These are phyloP conservation scores for Trichosanthes truncata DNA, from an alignment of 306 rosid species.

Conservation along the genomic window DNA sequence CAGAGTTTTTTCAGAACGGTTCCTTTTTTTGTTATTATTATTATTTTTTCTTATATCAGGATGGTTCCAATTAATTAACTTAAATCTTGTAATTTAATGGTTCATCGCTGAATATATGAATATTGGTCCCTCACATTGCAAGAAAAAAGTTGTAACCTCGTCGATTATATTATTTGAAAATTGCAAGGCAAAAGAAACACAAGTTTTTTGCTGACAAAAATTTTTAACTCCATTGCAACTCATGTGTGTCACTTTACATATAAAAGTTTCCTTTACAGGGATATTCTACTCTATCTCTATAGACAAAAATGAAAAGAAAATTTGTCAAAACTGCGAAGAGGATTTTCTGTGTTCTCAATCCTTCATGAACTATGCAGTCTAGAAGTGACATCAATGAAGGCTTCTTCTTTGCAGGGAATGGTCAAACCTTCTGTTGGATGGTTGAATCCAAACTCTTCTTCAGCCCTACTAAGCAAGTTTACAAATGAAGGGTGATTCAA, in stretches of 20 bases:
- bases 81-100: background rate
- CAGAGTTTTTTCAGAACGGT: too few relatives aligned
- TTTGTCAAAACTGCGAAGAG: background rate
- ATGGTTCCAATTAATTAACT: background rate
- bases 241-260: background rate
- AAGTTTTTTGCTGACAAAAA: background rate
- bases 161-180: too few relatives aligned
- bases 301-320: background rate
- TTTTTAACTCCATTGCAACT: background rate
- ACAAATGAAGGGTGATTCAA: constrained; percentile 30
- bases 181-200: too few relatives aligned
- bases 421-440: constrained; percentile 35
- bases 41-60: too few relatives aligned
- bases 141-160: background rate
- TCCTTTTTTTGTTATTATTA: too few relatives aligned
- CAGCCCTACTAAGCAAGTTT: constrained; percentile 13
- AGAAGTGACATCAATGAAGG: constrained; percentile 16
- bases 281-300: too few relatives aligned
- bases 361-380: background rate
- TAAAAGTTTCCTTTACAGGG: too few relatives aligned
- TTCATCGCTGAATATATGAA: background rate
- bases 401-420: background rate
- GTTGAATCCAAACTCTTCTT: constrained; percentile 41
- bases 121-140: background rate
- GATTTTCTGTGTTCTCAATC: background rate